Conservation (phyloP, 177 flowering plant genomes). For the Telopea speciosissima region DNA sequence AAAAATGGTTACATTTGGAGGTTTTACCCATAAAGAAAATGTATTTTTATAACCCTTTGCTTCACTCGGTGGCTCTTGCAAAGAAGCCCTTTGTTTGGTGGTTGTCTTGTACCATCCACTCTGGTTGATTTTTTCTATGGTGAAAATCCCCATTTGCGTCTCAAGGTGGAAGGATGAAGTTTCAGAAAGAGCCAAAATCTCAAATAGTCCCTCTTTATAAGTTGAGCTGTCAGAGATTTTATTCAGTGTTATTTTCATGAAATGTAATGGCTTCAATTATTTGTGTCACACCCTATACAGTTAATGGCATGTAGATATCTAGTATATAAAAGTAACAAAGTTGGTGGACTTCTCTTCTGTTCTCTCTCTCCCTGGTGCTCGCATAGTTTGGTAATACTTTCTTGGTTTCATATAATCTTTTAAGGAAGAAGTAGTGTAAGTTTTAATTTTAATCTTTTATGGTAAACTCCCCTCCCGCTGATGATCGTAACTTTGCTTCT, state of each 20-base stretch:
- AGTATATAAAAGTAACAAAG: too few species aligned
- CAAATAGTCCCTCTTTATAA: background rate
- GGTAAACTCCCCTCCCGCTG: background rate
- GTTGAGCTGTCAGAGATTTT: background rate
- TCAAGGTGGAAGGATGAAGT: background rate
- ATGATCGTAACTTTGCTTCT: conserved; percentile 1
- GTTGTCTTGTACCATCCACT: background rate
- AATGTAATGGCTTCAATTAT: background rate
- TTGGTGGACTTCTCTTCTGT: background rate
- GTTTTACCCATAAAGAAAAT: background rate
- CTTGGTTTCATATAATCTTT: background rate
- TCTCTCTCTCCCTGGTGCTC: background rate
- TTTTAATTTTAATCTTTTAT: background rate
- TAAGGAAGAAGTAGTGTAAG: background rate
- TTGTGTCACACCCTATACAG: background rate
- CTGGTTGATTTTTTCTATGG: background rate
- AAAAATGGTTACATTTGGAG: background rate
- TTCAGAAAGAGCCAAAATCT: background rate
- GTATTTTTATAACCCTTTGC: background rate
- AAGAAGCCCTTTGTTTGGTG: background rate
- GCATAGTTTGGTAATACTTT: background rate
- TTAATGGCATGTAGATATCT: background rate
- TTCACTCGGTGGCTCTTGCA: background rate
- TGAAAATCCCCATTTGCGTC: background rate
- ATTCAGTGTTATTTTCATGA: background rate